Conservation (phyloP, 805 yeast species). For the Candida odintsovae region DNA sequence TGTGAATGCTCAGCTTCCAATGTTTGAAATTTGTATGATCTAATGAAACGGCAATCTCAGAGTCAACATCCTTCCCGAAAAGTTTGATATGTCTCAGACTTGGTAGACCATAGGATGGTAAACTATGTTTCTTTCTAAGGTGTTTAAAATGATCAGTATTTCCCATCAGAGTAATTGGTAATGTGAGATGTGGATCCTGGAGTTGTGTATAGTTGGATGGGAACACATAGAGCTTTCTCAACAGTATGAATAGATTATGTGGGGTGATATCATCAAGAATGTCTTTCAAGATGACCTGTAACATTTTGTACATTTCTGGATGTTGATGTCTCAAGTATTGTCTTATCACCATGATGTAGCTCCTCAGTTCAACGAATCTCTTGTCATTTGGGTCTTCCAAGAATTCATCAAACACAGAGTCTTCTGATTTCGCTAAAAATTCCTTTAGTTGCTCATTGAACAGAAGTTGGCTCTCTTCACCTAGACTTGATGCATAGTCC, state of each 20-base stretch:
- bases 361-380: background rate
- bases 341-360: slow-evolving; percentile 1
- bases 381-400: background rate
- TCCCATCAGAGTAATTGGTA: background rate
- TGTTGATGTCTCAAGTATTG: slow-evolving; percentile 3
- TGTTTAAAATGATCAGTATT: slow-evolving; percentile 1
- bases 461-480: background rate
- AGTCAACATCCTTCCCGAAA: background rate
- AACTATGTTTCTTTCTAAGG: background rate
- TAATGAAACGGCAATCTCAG: slow-evolving; percentile 9
- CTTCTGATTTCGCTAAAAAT: background rate
- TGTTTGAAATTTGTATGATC: background rate
- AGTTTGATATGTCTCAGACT: slow-evolving; percentile 1
- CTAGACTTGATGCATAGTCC: background rate
- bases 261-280: background rate
- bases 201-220: background rate
- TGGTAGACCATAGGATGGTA: slow-evolving; percentile 7
- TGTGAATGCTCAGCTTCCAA: slow-evolving; percentile 8
- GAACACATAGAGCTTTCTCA: background rate
- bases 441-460: background rate
- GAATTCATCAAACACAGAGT: background rate
- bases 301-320: background rate
- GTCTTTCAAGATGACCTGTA: background rate
- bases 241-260: background rate
- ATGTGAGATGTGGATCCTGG: background rate